Percentiles rank a stretch among this genome's conserved stretches.
Evolutionary conservation across 805 yeast species (phyloP).

Genomic region (Yarrowia sp.): DNA sequence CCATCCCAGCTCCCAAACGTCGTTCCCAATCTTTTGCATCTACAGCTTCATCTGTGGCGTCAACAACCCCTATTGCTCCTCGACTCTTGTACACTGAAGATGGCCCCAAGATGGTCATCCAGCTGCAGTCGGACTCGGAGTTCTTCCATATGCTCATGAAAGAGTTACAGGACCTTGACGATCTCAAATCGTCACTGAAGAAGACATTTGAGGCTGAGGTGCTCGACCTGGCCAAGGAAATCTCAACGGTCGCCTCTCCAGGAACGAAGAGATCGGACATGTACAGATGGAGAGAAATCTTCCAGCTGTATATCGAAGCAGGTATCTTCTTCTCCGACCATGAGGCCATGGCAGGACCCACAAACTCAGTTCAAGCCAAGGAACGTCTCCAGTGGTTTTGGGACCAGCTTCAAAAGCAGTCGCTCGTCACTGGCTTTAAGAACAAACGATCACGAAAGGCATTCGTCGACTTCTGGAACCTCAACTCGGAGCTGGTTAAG

Average conservation of each 20-base stretch:
- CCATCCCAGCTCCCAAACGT: neutral
- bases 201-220: slow-evolving; percentile 44
- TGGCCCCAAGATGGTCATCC: slow-evolving; percentile 38
- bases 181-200: slow-evolving; percentile 44
- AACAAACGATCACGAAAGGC: slow-evolving; percentile 46
- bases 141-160: slow-evolving; percentile 57
- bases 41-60: neutral
- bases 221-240: slow-evolving; percentile 41
- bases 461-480: slow-evolving; percentile 48
- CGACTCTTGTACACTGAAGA: slow-evolving; percentile 24
- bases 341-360: slow-evolving; percentile 47
- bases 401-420: slow-evolving; percentile 41
- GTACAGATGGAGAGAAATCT: slow-evolving; percentile 67
- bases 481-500: slow-evolving; percentile 55
- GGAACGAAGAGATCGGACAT: slow-evolving; percentile 49
- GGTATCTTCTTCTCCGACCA: slow-evolving; percentile 59
- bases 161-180: slow-evolving; percentile 51
- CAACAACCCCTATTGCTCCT: slow-evolving; percentile 9
- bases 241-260: slow-evolving; percentile 45
- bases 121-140: slow-evolving; percentile 53
- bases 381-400: slow-evolving; percentile 45
- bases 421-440: slow-evolving; percentile 44
- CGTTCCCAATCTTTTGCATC: slow-evolving; percentile 10
- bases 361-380: slow-evolving; percentile 47
- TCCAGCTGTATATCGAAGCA: slow-evolving; percentile 60